phyloP scores from a whole-genome alignment of 225 moss, liverwort and hornwort species.

The Marchantia paleacea region DNA sequence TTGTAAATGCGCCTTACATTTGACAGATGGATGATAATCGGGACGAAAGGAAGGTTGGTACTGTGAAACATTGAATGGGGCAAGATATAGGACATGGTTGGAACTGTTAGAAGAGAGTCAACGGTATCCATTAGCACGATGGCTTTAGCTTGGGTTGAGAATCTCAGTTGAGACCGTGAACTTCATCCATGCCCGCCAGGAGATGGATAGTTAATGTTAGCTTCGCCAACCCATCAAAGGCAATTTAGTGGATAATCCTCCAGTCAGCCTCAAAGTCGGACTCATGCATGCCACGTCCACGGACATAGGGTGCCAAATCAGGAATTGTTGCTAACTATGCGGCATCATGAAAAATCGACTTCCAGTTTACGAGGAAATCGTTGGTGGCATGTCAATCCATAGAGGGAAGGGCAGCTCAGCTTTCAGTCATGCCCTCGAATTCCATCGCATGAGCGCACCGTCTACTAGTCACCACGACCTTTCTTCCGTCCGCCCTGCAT shows the following conservation, averaged over 20 bases:
- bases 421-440: not conserved
- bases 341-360: not conserved
- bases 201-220: not conserved
- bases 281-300: not conserved
- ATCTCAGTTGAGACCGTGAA: no score
- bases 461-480: not conserved
- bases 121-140: no score
- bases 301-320: not conserved
- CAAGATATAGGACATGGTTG: no score
- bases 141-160: no score
- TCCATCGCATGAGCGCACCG: not conserved
- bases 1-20: no score
- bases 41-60: no score
- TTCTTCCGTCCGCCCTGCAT: not conserved
- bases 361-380: not conserved
- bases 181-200: no score
- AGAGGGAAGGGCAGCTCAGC: not conserved
- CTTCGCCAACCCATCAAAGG: not conserved
- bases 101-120: no score
- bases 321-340: not conserved
- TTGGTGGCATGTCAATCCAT: no score
- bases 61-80: no score
- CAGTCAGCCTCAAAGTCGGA: not conserved
- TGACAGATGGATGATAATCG: no score
- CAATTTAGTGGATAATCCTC: not conserved